Evolutionary conservation across 805 yeast species (phyloP).

Genomic region (Barnettozyma californica): DNA sequence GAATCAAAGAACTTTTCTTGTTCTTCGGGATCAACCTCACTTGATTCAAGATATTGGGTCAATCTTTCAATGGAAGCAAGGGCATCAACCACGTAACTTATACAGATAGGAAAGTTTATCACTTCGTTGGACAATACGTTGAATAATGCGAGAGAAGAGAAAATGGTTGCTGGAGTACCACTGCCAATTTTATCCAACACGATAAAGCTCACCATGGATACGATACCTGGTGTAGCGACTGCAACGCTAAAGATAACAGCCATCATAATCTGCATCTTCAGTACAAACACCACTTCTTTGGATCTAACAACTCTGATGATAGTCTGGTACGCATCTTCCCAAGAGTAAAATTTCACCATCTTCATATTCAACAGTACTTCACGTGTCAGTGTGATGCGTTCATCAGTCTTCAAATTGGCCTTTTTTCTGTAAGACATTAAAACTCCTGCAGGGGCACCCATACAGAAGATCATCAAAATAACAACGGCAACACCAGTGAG

Average conservation of each 20-base stretch:
- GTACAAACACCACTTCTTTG: conserved; percentile 52
- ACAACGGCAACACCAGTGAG: conserved; percentile 57
- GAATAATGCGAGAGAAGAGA: conserved; percentile 64
- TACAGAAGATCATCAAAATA: conserved; percentile 33
- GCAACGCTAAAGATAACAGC: conserved; percentile 49
- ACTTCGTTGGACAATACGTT: conserved; percentile 54
- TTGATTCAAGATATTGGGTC: conserved; percentile 43
- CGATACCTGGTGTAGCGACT: conserved; percentile 40
- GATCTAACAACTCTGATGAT: conserved; percentile 45
- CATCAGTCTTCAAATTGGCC: conserved; percentile 54
- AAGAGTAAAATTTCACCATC: conserved; percentile 72
- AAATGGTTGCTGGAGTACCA: conserved; percentile 53
- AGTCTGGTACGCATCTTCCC: conserved; percentile 73
- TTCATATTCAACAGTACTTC: conserved; percentile 56
- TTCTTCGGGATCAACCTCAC: conserved; percentile 35
- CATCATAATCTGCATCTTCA: conserved; percentile 52
- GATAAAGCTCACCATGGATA: conserved; percentile 49
- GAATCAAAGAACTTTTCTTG: conserved; percentile 30
- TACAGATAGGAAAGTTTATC: conserved; percentile 51
- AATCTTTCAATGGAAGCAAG: conserved; percentile 52
- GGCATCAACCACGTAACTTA: conserved; percentile 58
- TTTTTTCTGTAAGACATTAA: conserved; percentile 39
- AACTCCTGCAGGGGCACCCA: conserved; percentile 40
- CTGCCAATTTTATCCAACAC: conserved; percentile 32
- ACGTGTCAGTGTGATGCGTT: conserved; percentile 50